phyloP scores from a whole-genome alignment of 2,329 filamentous ascomycete genomes.

The Paracoccidioides brasiliensis region DNA sequence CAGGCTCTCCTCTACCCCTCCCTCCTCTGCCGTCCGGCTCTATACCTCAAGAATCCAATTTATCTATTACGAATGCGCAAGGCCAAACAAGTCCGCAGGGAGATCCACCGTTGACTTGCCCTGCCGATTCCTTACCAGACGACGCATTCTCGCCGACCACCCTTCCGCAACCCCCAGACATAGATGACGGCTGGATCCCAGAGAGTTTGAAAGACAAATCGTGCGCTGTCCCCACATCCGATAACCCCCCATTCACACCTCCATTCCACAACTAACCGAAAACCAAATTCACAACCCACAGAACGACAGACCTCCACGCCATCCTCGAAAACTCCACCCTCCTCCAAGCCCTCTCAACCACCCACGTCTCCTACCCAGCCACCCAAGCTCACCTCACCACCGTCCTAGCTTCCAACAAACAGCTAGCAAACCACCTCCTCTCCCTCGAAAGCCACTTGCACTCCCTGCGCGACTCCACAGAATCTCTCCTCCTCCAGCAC shows the following conservation, averaged over 20 bases:
- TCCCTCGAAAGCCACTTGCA: constrained; percentile 37
- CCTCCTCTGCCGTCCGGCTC: constrained; percentile 26
- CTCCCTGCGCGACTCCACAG: constrained; percentile 50
- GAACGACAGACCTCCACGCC: constrained; percentile 48
- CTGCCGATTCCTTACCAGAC: constrained; percentile 8
- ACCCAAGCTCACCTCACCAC: constrained; percentile 52
- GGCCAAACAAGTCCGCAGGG: constrained; percentile 6
- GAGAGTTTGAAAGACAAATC: constrained; percentile 65
- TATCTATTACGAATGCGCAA: constrained; percentile 13
- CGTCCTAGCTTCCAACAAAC: constrained; percentile 57
- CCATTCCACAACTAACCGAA: constrained; percentile 9
- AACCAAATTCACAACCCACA: constrained; percentile 11
- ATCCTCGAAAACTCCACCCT: constrained; percentile 59
- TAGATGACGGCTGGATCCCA: constrained; percentile 63
- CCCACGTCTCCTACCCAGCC: constrained; percentile 57
- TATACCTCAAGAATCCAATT: constrained; percentile 14
- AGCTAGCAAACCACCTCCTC: constrained; percentile 43
- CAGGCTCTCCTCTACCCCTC: constrained; percentile 32
- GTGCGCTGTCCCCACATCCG: constrained; percentile 37
- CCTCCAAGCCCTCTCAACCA: constrained; percentile 61
- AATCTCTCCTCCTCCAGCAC: constrained; percentile 68
- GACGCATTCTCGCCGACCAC: constrained; percentile 10
- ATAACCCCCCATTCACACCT: not conserved
- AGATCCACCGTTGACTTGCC: constrained; percentile 4
- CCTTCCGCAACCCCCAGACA: constrained; percentile 20